Base-by-base conservation (phyloP, 2,329 filamentous ascomycete genomes). In the Hypocreales sp. region DNA sequence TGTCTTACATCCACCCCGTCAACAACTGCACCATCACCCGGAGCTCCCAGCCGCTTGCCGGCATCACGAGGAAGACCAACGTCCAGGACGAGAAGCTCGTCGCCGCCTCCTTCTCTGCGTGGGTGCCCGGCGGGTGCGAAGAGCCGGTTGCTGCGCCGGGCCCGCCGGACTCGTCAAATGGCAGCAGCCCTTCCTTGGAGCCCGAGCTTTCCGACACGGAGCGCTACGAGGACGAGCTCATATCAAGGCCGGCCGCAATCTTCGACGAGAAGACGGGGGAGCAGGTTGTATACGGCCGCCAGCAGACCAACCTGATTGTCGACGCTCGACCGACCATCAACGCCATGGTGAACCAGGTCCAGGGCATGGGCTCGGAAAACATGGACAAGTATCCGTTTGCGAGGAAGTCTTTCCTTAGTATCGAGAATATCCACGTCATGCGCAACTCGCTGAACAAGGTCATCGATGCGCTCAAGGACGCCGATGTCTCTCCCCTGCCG, bases 401-500 rank as follows among this genome's bases (percentile, higher is more conserved):
- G 11, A 78, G 77, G 32, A 93, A 94, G 52, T 78, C 79, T 17
- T 98, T 92, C 46, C 67, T 98, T 30, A 90, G 82, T 35, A 98
- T 98, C 44, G 87, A 92, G 50, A 98, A 98, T 48, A 95, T 98
- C 33, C 90, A 98, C 46, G 84, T 94, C 35, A 98, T 98, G 90
- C 71, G 90, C 31, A 79, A 79, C 35, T 95, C 87, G 2, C 61
- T 98, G 19, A 76, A 79, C 40, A 87, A 78, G 39, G 79, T 98
- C 13, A 64, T 94, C 28, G 86, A 92, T 36, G 79, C 83, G 4
- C 60, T 98, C 44, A 94, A 92, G 46, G 87, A 95, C 40, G 82
- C 84, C 3, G 90, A 98, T 48, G 67, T 94, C 16, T 80, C 82
- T 1, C 72, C 79, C 2, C 56, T 94, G 18, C 73, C 81, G 1